These are phyloP conservation scores for Euphorbia pulcherrima DNA, from an alignment of 345 rosid species.

Conservation along the genomic window DNA sequence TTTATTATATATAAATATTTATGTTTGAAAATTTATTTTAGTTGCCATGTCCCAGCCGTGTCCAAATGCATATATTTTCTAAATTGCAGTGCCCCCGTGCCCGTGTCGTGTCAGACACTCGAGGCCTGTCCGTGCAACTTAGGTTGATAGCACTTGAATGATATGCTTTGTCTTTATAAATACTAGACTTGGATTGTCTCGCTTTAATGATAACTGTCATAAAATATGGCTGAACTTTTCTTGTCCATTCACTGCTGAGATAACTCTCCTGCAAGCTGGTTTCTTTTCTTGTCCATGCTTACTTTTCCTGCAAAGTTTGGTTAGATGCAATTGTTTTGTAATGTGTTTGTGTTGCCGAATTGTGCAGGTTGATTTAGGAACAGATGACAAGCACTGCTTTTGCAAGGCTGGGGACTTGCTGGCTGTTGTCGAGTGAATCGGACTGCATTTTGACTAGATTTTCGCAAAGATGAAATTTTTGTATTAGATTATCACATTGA, in stretches of 20 bases:
- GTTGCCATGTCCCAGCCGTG: too few relatives aligned
- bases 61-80: too few relatives aligned
- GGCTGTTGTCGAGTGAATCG: slow-evolving; percentile 66
- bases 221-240: background rate
- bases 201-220: background rate
- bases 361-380: slow-evolving; percentile 68
- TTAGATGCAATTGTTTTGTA: background rate
- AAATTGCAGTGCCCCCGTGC: too few relatives aligned
- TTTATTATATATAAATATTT: too few relatives aligned
- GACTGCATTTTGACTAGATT: background rate
- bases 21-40: too few relatives aligned
- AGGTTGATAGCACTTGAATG: background rate
- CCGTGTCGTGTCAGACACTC: too few relatives aligned
- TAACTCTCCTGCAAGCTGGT: background rate
- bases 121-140: too few relatives aligned
- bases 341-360: background rate
- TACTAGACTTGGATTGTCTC: too few relatives aligned
- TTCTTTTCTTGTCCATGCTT: too few relatives aligned
- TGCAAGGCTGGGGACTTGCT: slow-evolving; percentile 78
- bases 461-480: background rate
- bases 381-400: slow-evolving; percentile 67
- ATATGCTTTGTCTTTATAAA: background rate
- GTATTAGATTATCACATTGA: background rate
- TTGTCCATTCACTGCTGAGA: background rate
- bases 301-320: too few relatives aligned